Conservation (phyloP, 805 yeast genomes). For the Cyberlindnera maclurae region DNA sequence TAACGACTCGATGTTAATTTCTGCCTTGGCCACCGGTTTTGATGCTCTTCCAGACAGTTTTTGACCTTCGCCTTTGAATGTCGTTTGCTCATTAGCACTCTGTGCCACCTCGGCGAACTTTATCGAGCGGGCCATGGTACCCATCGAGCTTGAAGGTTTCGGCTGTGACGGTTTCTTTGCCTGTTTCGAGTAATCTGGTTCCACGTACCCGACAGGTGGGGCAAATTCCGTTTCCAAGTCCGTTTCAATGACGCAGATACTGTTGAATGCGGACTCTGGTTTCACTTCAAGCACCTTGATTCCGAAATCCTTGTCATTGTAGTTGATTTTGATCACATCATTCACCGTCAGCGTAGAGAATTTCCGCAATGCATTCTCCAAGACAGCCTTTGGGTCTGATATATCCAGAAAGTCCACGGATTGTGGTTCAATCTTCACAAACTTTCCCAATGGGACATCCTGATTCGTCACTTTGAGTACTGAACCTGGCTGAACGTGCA, state of each 20-base stretch:
- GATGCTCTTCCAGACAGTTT: slow-evolving; percentile 59
- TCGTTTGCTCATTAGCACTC: slow-evolving; percentile 27
- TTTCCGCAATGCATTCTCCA: slow-evolving; percentile 85
- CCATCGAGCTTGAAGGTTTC: slow-evolving; percentile 33
- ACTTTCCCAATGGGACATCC: slow-evolving; percentile 78
- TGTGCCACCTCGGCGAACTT: slow-evolving; percentile 55
- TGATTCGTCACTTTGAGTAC: slow-evolving; percentile 67
- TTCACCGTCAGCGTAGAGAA: slow-evolving; percentile 81
- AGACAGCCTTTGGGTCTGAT: slow-evolving; percentile 91
- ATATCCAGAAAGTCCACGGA: slow-evolving; percentile 89
- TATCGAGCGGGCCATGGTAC: slow-evolving; percentile 72
- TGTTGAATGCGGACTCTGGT: slow-evolving; percentile 57
- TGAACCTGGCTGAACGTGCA: slow-evolving; percentile 71
- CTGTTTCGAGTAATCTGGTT: slow-evolving; percentile 57
- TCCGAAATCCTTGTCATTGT: slow-evolving; percentile 71
- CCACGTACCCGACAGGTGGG: slow-evolving; percentile 97
- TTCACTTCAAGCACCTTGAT: slow-evolving; percentile 83
- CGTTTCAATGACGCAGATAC: slow-evolving; percentile 93
- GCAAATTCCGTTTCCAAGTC: slow-evolving; percentile 97
- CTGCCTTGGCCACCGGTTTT: slow-evolving; percentile 10
- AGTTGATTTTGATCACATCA: slow-evolving; percentile 79
- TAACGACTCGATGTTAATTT: slow-evolving; percentile 33
- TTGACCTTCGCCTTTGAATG: slow-evolving; percentile 58
- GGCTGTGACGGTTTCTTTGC: slow-evolving; percentile 4
- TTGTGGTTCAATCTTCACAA: slow-evolving; percentile 94